A percentile compares a stretch with the other conserved stretches of the same genome.
Evolutionary conservation across 805 yeast species (phyloP).

Genomic region (Candida namnaoensis): DNA sequence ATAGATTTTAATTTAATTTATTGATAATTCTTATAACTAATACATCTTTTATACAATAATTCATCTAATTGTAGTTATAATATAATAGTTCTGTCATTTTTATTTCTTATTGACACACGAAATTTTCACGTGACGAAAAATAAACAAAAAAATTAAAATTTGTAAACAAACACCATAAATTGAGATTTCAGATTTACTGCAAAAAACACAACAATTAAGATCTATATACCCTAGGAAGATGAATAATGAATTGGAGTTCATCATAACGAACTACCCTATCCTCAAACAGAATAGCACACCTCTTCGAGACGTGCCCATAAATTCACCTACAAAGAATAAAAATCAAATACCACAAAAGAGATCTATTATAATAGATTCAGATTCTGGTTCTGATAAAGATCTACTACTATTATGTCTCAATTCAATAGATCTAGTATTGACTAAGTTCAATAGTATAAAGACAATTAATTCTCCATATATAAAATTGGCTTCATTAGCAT

Average conservation of each 20-base stretch:
- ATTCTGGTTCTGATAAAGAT: slow-evolving; percentile 9
- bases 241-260: slow-evolving; percentile 16
- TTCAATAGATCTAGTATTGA: slow-evolving; percentile 14
- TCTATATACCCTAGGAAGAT: background rate
- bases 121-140: too few relatives aligned
- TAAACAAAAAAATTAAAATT: too few relatives aligned
- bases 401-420: slow-evolving; percentile 9
- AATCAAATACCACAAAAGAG: slow-evolving; percentile 4
- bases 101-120: too few relatives aligned
- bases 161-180: too few relatives aligned
- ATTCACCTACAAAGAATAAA: slow-evolving; percentile 12
- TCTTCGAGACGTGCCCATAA: slow-evolving; percentile 10
- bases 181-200: too few relatives aligned
- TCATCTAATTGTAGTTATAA: too few relatives aligned
- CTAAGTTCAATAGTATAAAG: slow-evolving; percentile 5
- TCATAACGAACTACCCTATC: slow-evolving; percentile 13
- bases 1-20: too few relatives aligned
- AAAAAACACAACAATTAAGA: too few relatives aligned
- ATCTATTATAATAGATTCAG: background rate
- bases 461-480: slow-evolving; percentile 10
- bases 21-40: too few relatives aligned
- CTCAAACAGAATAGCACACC: slow-evolving; percentile 13
- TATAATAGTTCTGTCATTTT: too few relatives aligned
- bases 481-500: slow-evolving; percentile 13
- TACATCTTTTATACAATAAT: too few relatives aligned